These are phyloP conservation scores for Lactifluus volemus DNA, from an alignment of 768 basidiomycete genomes.

Conservation along the genomic window DNA sequence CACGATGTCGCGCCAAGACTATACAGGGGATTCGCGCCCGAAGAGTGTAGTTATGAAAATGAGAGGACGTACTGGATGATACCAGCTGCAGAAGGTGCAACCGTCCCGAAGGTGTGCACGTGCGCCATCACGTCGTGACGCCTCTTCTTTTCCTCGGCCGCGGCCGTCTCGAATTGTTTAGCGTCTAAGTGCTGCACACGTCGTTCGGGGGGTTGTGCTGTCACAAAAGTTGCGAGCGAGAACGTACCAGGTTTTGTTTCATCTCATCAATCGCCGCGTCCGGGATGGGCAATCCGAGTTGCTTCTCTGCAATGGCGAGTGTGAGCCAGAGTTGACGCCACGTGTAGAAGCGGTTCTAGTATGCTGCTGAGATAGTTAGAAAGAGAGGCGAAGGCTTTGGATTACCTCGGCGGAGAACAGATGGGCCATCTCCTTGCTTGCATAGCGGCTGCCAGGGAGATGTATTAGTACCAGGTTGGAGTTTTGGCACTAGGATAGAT, in stretches of 20 bases:
- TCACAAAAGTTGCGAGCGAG: not conserved
- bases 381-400: conserved; percentile 22
- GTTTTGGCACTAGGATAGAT: not conserved
- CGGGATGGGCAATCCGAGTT: conserved; percentile 83
- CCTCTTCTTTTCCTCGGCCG: conserved; percentile 91
- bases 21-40: not conserved
- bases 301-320: conserved; percentile 92
- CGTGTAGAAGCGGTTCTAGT: conserved; percentile 85
- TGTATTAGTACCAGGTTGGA: not conserved
- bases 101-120: conserved; percentile 92
- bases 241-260: conserved; percentile 77
- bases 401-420: conserved; percentile 87
- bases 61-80: conserved; percentile 73
- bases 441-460: conserved; percentile 73
- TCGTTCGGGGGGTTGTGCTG: not conserved
- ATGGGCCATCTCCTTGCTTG: conserved; percentile 96
- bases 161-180: conserved; percentile 87
- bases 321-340: conserved; percentile 96
- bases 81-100: conserved; percentile 90
- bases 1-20: conserved; percentile 96
- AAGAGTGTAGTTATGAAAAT: no score
- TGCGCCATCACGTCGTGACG: conserved; percentile 99
- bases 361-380: not conserved
- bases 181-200: conserved; percentile 63
- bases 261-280: conserved; percentile 93